Conservation (phyloP, 192 early-diverging fungal genomes). For the Glomus cerebriforme region DNA sequence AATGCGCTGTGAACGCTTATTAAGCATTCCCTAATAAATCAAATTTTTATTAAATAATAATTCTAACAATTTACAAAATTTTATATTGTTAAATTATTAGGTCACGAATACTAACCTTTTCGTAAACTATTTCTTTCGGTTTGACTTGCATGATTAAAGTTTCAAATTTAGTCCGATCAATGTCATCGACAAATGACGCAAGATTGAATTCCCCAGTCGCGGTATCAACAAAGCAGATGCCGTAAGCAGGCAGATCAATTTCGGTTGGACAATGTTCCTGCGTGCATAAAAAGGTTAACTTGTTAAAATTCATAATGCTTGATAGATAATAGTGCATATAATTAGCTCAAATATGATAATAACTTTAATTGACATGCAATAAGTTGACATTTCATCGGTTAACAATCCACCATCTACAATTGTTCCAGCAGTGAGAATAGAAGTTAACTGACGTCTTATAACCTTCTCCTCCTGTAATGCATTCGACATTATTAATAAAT, state of each 20-base stretch:
- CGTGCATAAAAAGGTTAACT: conserved; percentile 13
- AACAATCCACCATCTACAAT: conserved; percentile 86
- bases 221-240: conserved; percentile 93
- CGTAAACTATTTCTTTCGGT: conserved; percentile 88
- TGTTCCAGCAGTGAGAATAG: conserved; percentile 88
- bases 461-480: conserved; percentile 68
- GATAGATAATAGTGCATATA: too few species aligned
- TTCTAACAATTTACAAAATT: not conserved
- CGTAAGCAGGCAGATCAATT: conserved; percentile 63
- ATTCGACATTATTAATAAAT: conserved; percentile 7
- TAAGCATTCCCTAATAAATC: conserved; percentile 37
- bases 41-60: too few species aligned
- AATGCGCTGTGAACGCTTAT: conserved; percentile 47
- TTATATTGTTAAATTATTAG: not conserved
- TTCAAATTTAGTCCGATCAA: conserved; percentile 85
- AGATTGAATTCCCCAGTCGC: conserved; percentile 91
- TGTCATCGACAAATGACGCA: conserved; percentile 80
- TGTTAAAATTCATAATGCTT: not conserved
- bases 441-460: conserved; percentile 82
- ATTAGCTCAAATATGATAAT: not conserved
- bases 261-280: conserved; percentile 40
- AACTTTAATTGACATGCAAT: conserved; percentile 94
- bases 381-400: conserved; percentile 88
- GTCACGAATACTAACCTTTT: conserved; percentile 55
- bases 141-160: conserved; percentile 91